A percentile compares a stretch with the other conserved stretches of the same genome.
These are phyloP conservation scores for Harringtonia lauricola DNA, from an alignment of 2,329 filamentous ascomycete genomes.

Conservation along the genomic window DNA sequence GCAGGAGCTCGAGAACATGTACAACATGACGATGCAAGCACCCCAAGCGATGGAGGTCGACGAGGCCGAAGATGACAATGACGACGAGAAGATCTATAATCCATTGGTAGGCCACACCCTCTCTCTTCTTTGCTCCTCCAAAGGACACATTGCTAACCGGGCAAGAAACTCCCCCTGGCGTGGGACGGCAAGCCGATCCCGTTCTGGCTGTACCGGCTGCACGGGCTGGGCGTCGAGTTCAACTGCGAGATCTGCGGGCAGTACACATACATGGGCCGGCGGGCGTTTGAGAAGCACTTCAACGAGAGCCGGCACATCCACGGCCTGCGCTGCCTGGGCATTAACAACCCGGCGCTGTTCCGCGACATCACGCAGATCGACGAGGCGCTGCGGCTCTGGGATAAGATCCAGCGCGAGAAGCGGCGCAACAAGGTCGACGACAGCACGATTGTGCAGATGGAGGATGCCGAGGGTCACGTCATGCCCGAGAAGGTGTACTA, in stretches of 20 bases:
- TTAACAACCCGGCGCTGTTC: slow-evolving; percentile 84
- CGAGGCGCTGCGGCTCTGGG: slow-evolving; percentile 80
- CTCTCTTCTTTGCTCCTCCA: not conserved
- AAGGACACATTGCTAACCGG: not conserved
- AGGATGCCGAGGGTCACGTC: slow-evolving; percentile 92
- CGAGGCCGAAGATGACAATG: slow-evolving; percentile 56
- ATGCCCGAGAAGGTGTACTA: slow-evolving; percentile 99
- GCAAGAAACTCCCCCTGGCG: slow-evolving; percentile 70
- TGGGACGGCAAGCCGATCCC: slow-evolving; percentile 99
- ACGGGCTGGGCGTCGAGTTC: slow-evolving; percentile 90
- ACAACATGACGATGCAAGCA: slow-evolving; percentile 42
- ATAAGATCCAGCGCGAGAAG: slow-evolving; percentile 81
- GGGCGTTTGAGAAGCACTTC: slow-evolving; percentile 98
- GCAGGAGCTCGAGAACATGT: slow-evolving; percentile 83
- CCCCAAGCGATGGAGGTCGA: slow-evolving; percentile 25
- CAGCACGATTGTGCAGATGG: slow-evolving; percentile 92
- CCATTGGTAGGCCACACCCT: slow-evolving; percentile 40
- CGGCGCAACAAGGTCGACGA: slow-evolving; percentile 65
- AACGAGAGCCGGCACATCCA: slow-evolving; percentile 89
- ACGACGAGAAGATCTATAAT: slow-evolving; percentile 89
- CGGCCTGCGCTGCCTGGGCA: slow-evolving; percentile 85
- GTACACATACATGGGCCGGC: slow-evolving; percentile 38
- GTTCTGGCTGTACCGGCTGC: slow-evolving; percentile 96
- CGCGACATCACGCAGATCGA: slow-evolving; percentile 88
- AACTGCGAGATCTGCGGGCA: slow-evolving; percentile 84